phyloP scores from a whole-genome alignment of 1,284 basidiomycete genomes.

The Cutaneotrichosporon dermatis region DNA sequence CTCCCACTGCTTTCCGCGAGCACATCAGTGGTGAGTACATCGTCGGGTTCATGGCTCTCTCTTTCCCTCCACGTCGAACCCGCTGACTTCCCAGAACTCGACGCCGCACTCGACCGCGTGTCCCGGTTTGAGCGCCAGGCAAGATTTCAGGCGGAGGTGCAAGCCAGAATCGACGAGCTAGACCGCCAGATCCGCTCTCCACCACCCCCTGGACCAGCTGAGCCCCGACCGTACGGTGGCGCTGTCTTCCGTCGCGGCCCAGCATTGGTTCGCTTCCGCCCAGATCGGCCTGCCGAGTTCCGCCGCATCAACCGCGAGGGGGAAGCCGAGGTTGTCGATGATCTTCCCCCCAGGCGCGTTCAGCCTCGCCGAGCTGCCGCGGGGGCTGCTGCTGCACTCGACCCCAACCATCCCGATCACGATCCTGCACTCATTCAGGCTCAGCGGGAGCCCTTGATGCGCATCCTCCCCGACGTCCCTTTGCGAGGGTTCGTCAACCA shows the following conservation, averaged over 20 bases:
- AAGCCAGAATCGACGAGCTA: too few species aligned
- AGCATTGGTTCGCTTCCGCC: conserved; percentile 21
- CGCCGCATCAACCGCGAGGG: background rate
- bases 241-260: conserved; percentile 25
- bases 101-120: background rate
- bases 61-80: too few species aligned
- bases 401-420: background rate
- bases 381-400: background rate
- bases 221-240: background rate
- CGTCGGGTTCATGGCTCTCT: too few species aligned
- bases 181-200: conserved; percentile 1
- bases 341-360: too few species aligned
- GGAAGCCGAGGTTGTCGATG: too few species aligned
- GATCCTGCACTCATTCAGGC: background rate
- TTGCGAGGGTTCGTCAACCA: too few species aligned
- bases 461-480: too few species aligned
- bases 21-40: background rate
- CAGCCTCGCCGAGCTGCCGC: too few species aligned
- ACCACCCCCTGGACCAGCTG: background rate
- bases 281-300: background rate
- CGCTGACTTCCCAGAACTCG: background rate
- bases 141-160: background rate
- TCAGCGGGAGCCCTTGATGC: too few species aligned
- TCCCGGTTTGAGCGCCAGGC: background rate
- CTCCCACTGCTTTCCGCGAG: background rate